A percentile compares a stretch with the other conserved stretches of the same genome.
Conservation (phyloP, 164 flowering plant genomes). For the Sedum album region DNA sequence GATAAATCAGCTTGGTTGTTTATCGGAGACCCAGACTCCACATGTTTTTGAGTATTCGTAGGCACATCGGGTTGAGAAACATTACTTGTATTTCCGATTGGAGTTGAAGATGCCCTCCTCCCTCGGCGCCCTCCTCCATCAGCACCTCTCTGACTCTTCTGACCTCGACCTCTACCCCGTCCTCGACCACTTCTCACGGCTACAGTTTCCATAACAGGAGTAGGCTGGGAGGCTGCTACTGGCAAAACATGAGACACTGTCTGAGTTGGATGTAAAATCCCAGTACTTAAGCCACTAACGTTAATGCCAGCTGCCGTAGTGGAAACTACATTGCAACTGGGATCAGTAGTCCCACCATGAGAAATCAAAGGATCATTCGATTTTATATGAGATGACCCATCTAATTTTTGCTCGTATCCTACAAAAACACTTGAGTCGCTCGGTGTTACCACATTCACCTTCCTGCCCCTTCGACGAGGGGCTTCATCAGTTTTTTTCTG, state of each 20-base stretch:
- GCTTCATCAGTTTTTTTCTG: slow-evolving; percentile 10
- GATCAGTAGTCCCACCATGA: background rate
- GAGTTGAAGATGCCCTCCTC: slow-evolving; percentile 12
- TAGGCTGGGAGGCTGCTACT: slow-evolving; percentile 10
- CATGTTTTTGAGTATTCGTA: background rate
- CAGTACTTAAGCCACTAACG: slow-evolving; percentile 10
- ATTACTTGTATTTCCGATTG: background rate
- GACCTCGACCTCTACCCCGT: slow-evolving; percentile 24
- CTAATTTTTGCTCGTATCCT: slow-evolving; percentile 20
- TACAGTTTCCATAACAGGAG: slow-evolving; percentile 13
- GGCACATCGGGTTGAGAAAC: background rate
- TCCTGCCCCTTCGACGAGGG: slow-evolving; percentile 30
- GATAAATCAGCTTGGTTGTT: background rate
- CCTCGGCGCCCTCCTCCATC: slow-evolving; percentile 43
- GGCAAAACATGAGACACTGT: slow-evolving; percentile 7
- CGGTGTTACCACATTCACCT: slow-evolving; percentile 16
- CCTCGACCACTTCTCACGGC: slow-evolving; percentile 12
- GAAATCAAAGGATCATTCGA: slow-evolving; percentile 14
- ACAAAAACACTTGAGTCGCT: slow-evolving; percentile 16
- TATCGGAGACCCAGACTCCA: background rate
- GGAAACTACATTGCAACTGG: background rate
- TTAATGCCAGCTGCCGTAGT: slow-evolving; percentile 6
- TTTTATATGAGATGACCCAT: background rate
- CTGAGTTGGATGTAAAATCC: slow-evolving; percentile 18
- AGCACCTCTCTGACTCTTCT: slow-evolving; percentile 23